Evolutionary conservation across 2,329 filamentous ascomycete genomes (phyloP), one percentile per base, ranked within the genome.

Genomic region (Karstenula rhodostoma): DNA sequence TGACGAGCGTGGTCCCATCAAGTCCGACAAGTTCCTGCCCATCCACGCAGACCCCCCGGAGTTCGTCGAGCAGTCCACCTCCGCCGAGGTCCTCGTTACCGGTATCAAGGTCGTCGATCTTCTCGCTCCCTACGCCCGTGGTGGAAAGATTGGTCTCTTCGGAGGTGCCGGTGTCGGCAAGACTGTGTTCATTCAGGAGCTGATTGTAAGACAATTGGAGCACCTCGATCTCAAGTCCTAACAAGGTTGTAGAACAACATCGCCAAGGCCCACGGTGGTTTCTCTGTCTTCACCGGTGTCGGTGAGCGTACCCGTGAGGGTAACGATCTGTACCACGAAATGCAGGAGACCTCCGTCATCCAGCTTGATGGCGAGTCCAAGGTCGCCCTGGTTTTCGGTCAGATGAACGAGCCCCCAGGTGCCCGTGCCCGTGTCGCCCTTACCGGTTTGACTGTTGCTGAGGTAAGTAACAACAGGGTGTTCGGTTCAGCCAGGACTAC

Each of bases 101-200:
- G 95, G 95, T 90, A 99, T 99, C 89, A 99, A 99, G 91, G 95
- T 99, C 83, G 95, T 99, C 85, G 95, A 99, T 83, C 89, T 99
- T 73, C 90, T 99, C 79, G 95, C 95, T 77, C 95, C 95, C 78
- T 99, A 99, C 84, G 95, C 95, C 82, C 95, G 95, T 96, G 95
- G 95, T 93, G 95, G 95, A 90, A 99, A 99, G 91, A 99, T 99
- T 89, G 95, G 95, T 92, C 93, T 99, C 75, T 99, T 99, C 86
- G 95, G 95, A 86, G 95, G 95, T 94, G 95, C 95, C 78, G 95
- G 95, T 96, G 95, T 99, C 88, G 95, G 95, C 84, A 99, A 99
- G 91, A 99, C 95, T 82, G 95, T 99, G 82, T 99, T 98, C 88
- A 99, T 99, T 83, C 95, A 99, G 89, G 95, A 99, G 87, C 86